phyloP scores from a whole-genome alignment of 2,329 filamentous ascomycete genomes.

The Ophiostoma triangulosporum region DNA sequence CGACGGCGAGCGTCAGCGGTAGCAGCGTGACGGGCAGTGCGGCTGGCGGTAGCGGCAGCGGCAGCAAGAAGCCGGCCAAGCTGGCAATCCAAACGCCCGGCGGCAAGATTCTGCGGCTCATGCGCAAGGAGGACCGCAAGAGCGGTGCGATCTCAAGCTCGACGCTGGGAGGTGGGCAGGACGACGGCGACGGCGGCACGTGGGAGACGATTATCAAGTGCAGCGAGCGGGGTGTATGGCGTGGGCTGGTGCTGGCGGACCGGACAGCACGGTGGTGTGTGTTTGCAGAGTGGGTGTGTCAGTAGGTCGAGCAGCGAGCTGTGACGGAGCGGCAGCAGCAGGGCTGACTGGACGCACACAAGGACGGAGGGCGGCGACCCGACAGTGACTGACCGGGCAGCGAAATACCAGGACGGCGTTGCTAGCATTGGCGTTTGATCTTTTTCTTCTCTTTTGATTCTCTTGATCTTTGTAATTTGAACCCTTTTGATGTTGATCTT shows the following conservation, averaged over 20 bases:
- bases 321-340: neutral
- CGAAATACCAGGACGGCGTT: neutral
- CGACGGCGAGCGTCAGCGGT: conserved; percentile 30
- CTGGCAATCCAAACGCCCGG: conserved; percentile 86
- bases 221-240: conserved; percentile 68
- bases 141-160: conserved; percentile 29
- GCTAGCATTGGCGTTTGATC: neutral
- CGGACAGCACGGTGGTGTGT: conserved; percentile 79
- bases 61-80: conserved; percentile 73
- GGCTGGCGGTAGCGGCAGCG: conserved; percentile 30
- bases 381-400: neutral
- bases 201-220: conserved; percentile 92
- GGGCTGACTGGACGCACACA: no score
- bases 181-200: conserved; percentile 53
- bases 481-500: neutral
- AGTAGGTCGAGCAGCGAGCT: conserved; percentile 2
- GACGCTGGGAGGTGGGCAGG: conserved; percentile 34
- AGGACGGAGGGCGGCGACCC: neutral
- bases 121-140: conserved; percentile 60
- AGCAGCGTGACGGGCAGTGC: conserved; percentile 24
- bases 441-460: neutral
- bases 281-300: conserved; percentile 75
- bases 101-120: conserved; percentile 83
- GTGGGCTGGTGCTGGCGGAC: conserved; percentile 70
- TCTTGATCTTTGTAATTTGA: neutral